phyloP scores from a whole-genome alignment of 352 stramenopile species.

The Phytophthora megakarya region DNA sequence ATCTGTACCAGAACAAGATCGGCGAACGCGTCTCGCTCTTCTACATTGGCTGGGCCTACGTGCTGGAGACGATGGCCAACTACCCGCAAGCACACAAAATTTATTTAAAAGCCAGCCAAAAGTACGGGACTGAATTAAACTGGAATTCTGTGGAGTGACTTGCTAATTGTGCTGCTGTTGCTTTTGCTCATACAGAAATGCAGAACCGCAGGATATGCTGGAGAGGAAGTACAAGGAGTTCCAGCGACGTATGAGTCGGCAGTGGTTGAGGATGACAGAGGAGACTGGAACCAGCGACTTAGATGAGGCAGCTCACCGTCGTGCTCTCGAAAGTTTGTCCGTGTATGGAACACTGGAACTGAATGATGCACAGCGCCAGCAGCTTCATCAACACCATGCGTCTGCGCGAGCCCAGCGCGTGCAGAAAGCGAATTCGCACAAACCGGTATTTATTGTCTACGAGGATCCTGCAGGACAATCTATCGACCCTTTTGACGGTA shows the following conservation, averaged over 20 bases:
- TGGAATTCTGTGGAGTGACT: not conserved
- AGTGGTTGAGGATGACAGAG: conserved; percentile 76
- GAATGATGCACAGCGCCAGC: conserved; percentile 56
- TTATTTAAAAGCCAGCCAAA: conserved; percentile 85
- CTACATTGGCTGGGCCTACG: conserved; percentile 87
- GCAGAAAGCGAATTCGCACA: conserved; percentile 68
- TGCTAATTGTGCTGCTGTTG: conserved; percentile 4
- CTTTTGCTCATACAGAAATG: conserved; percentile 50
- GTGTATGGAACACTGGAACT: conserved; percentile 51
- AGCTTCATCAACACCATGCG: conserved; percentile 70
- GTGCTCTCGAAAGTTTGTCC: conserved; percentile 68
- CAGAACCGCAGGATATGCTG: conserved; percentile 67
- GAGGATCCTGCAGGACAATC: conserved; percentile 63
- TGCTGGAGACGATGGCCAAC: conserved; percentile 80
- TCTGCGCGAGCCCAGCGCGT: conserved; percentile 58
- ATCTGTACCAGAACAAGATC: conserved; percentile 88
- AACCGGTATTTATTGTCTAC: conserved; percentile 87
- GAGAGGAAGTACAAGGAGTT: conserved; percentile 85
- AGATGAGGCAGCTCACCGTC: conserved; percentile 56
- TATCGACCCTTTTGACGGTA: conserved; percentile 63
- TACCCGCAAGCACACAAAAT: conserved; percentile 87
- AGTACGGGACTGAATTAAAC: conserved; percentile 55
- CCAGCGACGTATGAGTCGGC: conserved; percentile 80
- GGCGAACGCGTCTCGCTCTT: conserved; percentile 80
- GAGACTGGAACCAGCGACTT: conserved; percentile 30